Conservation (phyloP, 352 stramenopile genomes). For the Globisporangium emineosum region DNA sequence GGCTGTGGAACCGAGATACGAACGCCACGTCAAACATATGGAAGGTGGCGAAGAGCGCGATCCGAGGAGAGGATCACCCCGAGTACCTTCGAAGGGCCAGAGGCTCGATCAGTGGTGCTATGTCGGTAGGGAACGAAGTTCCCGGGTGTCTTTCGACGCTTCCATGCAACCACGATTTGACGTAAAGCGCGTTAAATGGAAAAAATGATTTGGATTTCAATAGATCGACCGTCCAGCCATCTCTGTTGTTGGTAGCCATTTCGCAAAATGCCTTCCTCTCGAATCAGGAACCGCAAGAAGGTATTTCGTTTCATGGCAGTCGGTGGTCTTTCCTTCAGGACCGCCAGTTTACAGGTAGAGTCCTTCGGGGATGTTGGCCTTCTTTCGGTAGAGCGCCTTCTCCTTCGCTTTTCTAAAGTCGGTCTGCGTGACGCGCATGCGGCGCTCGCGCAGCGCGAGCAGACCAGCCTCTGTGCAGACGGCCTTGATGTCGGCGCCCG, state of each 20-base stretch:
- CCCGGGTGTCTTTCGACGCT: too few relatives aligned
- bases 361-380: conserved; percentile 99
- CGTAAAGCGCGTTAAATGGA: too few relatives aligned
- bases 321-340: neutral
- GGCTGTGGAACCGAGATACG: too few relatives aligned
- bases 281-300: neutral
- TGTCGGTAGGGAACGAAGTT: too few relatives aligned
- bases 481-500: conserved; percentile 99
- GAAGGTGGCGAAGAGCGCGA: too few relatives aligned
- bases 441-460: conserved; percentile 96
- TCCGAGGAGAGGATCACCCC: too few relatives aligned
- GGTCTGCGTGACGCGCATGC: conserved; percentile 99
- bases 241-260: neutral
- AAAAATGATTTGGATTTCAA: conserved; percentile 8
- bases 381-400: conserved; percentile 99
- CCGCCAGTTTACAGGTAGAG: conserved; percentile 93
- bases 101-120: too few relatives aligned
- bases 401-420: conserved; percentile 99
- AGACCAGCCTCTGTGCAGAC: conserved; percentile 99
- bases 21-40: too few relatives aligned
- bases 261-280: neutral
- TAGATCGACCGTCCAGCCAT: neutral
- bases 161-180: too few relatives aligned
- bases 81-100: too few relatives aligned
- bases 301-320: neutral